phyloP scores from a whole-genome alignment of 495 filamentous ascomycete species.

The Podospora appendiculata region DNA sequence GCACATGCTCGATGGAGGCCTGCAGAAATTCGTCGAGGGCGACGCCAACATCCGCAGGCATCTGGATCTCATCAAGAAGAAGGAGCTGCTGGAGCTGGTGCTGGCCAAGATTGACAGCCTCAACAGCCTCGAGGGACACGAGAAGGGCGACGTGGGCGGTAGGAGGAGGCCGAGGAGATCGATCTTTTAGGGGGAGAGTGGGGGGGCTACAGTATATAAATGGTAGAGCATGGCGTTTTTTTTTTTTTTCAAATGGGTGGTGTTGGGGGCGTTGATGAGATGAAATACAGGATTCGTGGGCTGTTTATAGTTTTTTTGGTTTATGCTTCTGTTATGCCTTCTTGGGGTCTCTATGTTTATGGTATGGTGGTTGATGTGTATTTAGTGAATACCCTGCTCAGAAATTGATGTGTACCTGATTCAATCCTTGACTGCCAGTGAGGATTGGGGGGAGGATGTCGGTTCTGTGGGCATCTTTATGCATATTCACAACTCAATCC shows the following conservation, averaged over 20 bases:
- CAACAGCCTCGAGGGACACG: constrained; percentile 57
- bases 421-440: too few relatives aligned
- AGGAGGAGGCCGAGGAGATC: constrained; percentile 3
- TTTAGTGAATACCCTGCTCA: too few relatives aligned
- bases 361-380: too few relatives aligned
- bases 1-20: constrained; percentile 64
- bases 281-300: too few relatives aligned
- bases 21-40: constrained; percentile 87
- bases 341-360: too few relatives aligned
- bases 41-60: constrained; percentile 83
- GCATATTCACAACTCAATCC: too few relatives aligned
- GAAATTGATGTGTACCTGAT: too few relatives aligned
- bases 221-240: not conserved
- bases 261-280: too few relatives aligned
- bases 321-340: too few relatives aligned
- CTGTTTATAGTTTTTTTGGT: too few relatives aligned
- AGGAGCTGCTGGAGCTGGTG: constrained; percentile 87
- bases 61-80: constrained; percentile 82
- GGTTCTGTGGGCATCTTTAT: too few relatives aligned
- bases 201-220: not conserved
- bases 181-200: not conserved
- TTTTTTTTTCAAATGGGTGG: not conserved
- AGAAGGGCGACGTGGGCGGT: not conserved
- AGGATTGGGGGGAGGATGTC: too few relatives aligned
- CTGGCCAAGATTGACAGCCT: constrained; percentile 90